These are phyloP conservation scores for Podosphaera xanthii DNA, from an alignment of 2,329 filamentous ascomycete species.

Conservation along the genomic window DNA sequence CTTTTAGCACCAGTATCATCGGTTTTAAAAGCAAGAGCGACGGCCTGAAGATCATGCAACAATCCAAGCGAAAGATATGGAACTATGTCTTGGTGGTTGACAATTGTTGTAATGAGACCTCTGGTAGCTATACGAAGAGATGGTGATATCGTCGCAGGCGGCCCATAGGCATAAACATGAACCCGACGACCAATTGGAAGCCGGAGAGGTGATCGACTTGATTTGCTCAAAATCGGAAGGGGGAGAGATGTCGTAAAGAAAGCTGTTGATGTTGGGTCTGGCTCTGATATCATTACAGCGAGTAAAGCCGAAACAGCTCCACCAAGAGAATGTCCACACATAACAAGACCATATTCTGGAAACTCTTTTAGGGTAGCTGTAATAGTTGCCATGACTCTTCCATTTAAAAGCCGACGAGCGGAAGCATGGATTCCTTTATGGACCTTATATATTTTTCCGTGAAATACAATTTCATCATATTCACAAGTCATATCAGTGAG, in stretches of 20 bases:
- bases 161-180: conserved; percentile 60
- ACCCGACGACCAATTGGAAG: conserved; percentile 47
- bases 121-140: conserved; percentile 46
- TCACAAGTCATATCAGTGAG: conserved; percentile 34
- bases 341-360: conserved; percentile 29
- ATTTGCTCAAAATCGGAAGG: conserved; percentile 40
- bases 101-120: conserved; percentile 50
- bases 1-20: conserved; percentile 44
- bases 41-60: conserved; percentile 50
- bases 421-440: conserved; percentile 34
- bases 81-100: conserved; percentile 52
- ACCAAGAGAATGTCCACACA: conserved; percentile 31
- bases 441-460: conserved; percentile 28
- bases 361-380: conserved; percentile 29
- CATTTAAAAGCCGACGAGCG: conserved; percentile 25
- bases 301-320: conserved; percentile 31
- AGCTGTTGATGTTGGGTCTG: conserved; percentile 19
- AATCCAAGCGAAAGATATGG: conserved; percentile 51
- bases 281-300: conserved; percentile 29
- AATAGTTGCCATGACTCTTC: conserved; percentile 28
- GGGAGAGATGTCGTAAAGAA: conserved; percentile 38
- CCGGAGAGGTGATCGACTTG: conserved; percentile 14
- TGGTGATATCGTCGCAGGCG: conserved; percentile 49
- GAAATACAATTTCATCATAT: conserved; percentile 26
- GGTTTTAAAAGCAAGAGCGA: conserved; percentile 49